Percentiles rank a stretch among this genome's conserved stretches.
Evolutionary conservation across 1,139 yeast species (phyloP).

Genomic region (Groenewaldozyma auringiensis): DNA sequence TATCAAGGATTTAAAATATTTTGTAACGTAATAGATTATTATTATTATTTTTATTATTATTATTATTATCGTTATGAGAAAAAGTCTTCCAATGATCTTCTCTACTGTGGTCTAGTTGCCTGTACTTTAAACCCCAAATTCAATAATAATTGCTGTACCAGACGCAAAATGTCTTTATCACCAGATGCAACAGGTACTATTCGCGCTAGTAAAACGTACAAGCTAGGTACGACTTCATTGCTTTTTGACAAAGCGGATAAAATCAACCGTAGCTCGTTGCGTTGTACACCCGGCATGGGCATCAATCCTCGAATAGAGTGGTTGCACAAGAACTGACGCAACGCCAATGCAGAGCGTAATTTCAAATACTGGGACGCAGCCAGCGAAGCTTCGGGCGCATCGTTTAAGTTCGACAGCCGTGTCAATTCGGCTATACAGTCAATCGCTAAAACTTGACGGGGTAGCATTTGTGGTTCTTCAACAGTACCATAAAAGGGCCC

Average conservation of each 20-base stretch:
- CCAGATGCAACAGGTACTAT: background rate
- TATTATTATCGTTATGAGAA: no score
- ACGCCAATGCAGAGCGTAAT: conserved; percentile 43
- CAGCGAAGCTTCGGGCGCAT: conserved; percentile 14
- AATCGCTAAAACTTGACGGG: conserved; percentile 39
- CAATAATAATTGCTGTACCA: conserved; percentile 1
- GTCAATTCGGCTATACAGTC: conserved; percentile 43
- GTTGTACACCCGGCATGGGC: conserved; percentile 50
- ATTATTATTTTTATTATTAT: no score
- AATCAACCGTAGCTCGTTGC: conserved; percentile 37
- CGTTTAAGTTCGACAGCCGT: conserved; percentile 27
- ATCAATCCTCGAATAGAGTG: conserved; percentile 42
- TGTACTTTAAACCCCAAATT: background rate
- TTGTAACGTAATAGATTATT: no score
- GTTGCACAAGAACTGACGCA: conserved; percentile 48
- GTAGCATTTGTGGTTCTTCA: conserved; percentile 30
- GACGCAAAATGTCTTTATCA: background rate
- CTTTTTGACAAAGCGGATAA: conserved; percentile 12
- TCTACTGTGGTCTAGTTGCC: no score
- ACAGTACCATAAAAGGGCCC: conserved; percentile 42
- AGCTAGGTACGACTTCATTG: background rate
- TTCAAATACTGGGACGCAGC: conserved; percentile 36
- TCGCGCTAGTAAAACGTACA: background rate
- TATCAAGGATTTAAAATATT: no score
- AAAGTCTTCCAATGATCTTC: no score